Evolutionary conservation across 345 rosid genomes (phyloP).

Genomic region (Nasturtium officinale): DNA sequence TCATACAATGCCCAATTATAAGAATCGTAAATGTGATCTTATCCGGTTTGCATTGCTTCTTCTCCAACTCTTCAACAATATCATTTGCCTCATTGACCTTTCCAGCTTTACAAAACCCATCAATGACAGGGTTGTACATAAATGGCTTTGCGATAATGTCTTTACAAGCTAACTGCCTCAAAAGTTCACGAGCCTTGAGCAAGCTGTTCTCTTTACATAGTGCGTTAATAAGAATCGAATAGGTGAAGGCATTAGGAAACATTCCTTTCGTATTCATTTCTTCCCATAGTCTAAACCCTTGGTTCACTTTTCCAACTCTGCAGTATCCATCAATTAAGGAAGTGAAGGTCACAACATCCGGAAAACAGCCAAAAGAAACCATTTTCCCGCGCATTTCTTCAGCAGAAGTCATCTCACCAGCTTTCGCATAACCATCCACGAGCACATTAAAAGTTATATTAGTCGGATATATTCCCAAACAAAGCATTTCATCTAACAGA

Average conservation of each 20-base stretch:
- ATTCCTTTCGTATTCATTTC: conserved; percentile 60
- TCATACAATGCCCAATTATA: conserved; percentile 90
- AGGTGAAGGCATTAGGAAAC: conserved; percentile 70
- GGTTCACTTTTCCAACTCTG: conserved; percentile 67
- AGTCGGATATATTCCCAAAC: conserved; percentile 54
- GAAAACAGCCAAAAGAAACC: conserved; percentile 54
- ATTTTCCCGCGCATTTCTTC: conserved; percentile 54
- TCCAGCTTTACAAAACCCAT: conserved; percentile 91
- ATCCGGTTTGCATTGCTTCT: conserved; percentile 77
- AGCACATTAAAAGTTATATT: conserved; percentile 76
- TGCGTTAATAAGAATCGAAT: conserved; percentile 64
- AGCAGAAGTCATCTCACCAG: conserved; percentile 59
- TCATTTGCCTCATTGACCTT: conserved; percentile 80
- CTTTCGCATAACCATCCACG: conserved; percentile 80
- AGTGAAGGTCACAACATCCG: conserved; percentile 78
- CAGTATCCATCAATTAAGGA: conserved; percentile 86
- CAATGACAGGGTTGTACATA: conserved; percentile 88
- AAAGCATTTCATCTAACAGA: conserved; percentile 64
- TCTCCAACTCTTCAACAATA: conserved; percentile 71
- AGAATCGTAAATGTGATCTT: conserved; percentile 88
- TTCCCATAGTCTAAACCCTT: conserved; percentile 68
- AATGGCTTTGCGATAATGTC: conserved; percentile 62
- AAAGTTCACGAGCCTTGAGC: conserved; percentile 70
- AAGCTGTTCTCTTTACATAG: conserved; percentile 76
- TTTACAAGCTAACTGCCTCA: conserved; percentile 56